These are phyloP conservation scores for Santalum album DNA, from an alignment of 164 flowering plant genomes.

Conservation along the genomic window DNA sequence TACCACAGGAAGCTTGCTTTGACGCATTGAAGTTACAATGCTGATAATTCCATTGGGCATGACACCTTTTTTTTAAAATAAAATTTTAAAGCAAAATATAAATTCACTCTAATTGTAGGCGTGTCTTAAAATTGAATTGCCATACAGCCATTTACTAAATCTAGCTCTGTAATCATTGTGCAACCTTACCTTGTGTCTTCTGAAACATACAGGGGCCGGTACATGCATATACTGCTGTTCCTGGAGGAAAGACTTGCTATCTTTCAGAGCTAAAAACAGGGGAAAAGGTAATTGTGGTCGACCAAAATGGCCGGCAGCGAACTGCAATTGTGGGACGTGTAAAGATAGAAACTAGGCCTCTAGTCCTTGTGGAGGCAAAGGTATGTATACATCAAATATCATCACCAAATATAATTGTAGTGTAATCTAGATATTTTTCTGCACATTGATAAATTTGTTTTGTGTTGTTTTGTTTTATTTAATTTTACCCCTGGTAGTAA, in stretches of 20 bases:
- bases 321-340: constrained; percentile 82
- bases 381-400: constrained; percentile 23
- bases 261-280: constrained; percentile 83
- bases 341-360: constrained; percentile 82
- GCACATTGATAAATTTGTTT: too few relatives aligned
- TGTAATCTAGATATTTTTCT: too few relatives aligned
- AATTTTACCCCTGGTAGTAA: too few relatives aligned
- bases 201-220: constrained; percentile 71
- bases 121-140: constrained; percentile 1
- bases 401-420: too few relatives aligned
- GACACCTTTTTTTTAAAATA: too few relatives aligned
- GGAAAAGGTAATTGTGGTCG: constrained; percentile 71
- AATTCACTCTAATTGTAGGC: too few relatives aligned
- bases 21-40: too few relatives aligned
- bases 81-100: too few relatives aligned
- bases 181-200: neutral
- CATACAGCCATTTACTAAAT: too few relatives aligned
- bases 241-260: constrained; percentile 84
- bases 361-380: constrained; percentile 84
- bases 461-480: too few relatives aligned
- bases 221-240: constrained; percentile 81
- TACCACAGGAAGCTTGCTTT: too few relatives aligned
- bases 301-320: constrained; percentile 62
- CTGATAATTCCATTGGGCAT: too few relatives aligned
- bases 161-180: neutral